Base-by-base conservation (phyloP, 23 red algal genomes). In the Gracilaria caudata region DNA sequence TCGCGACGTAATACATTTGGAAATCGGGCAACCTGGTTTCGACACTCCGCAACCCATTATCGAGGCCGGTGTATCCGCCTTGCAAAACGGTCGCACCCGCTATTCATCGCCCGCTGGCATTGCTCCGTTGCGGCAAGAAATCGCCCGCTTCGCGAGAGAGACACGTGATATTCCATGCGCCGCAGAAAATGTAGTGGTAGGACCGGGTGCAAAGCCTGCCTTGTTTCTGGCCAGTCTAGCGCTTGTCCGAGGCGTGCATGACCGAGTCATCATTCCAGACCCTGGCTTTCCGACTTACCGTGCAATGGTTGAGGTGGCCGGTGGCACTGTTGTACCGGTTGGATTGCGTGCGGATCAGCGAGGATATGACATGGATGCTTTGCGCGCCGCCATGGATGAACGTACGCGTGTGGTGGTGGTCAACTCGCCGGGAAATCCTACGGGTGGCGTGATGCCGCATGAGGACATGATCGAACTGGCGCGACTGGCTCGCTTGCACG, bases 391-490 rank as follows among this genome's bases (percentile, higher is more conserved):
- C 2, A 73, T 95, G 13, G 73, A 55, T 45, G 39, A 86, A 29
- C 28, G 51, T 20, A 98, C 88, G 59, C 84, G 79, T 8, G 34
- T 93, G 14, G 53, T 95, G 7, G 87, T 93, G 29, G n/a, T 98
- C 16, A 98, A 98, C 49, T 95, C 92, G 21, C 96, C 96, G 29
- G 86, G 93, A n/a, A 98, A 98, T 77, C 96, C 96, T 16, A 98
- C 96, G 17, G 96, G 96, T 23, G 92, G 96, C 30, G 78, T 83
- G 26, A 79, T 89, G 71, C 68, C 65, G 35, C 38, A 75, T n/a
- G 90, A 77, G 32, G 81, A 85, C 56, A 56, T 94, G 53, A 25
- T 77, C 35, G 28, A 66, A 8, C 40, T 98, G 33, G 89, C 90
- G 11, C 29, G 59, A n/a, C 51, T 92, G n/a, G 80, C 87, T 29